Base-by-base conservation (phyloP, 2,329 filamentous ascomycete species). In the Pseudohalonectria lignicola region DNA sequence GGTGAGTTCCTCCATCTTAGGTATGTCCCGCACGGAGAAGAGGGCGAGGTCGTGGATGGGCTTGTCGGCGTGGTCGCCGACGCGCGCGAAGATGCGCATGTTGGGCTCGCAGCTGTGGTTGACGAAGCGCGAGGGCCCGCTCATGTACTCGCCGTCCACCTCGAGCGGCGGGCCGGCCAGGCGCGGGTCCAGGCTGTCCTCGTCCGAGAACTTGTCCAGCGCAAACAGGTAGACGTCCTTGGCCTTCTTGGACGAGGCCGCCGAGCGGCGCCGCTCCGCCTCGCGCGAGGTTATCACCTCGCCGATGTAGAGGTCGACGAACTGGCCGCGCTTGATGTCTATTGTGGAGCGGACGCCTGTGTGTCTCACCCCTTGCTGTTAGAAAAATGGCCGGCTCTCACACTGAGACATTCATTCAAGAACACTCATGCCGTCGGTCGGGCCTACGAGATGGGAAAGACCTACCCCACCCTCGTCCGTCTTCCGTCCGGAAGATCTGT, bases 101-200 rank as follows among this genome's bases (percentile, higher is more conserved):
- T 88, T 90, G 0, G 85, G 84, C 4, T 84, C 74, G 53, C 85
- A 90, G 2, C 75, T 82, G 54, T 92, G 85, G 49, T 92, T 92
- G 54, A 90, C 82, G 56, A 90, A 92, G 3, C 84, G 73, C 0
- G 82, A 85, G 0, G 83, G 82, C 0, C 83, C 83, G 1, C 84
- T 83, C 64, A 80, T 76, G 54, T 82, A 82, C 53, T 88, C 79
- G 10, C 86, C 86, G 40, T 79, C 77, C 0, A 79, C 70, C 45
- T 79, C 75, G 4, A 82, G 59, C 13, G 76, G 67, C 5, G 69
- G 61, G 0, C 67, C 70, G 4, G 66, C 63, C 0, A 82, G 64
- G 1, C 74, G 62, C n/a, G 63, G 59, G 42, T 80, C 74, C 9
- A 67, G 59, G 2, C 71, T 76, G 5, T 66, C 48, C 0, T 66